Evolutionary conservation across 1,284 basidiomycete species (phyloP).

Genomic region (Pseudozyma thailandica): DNA sequence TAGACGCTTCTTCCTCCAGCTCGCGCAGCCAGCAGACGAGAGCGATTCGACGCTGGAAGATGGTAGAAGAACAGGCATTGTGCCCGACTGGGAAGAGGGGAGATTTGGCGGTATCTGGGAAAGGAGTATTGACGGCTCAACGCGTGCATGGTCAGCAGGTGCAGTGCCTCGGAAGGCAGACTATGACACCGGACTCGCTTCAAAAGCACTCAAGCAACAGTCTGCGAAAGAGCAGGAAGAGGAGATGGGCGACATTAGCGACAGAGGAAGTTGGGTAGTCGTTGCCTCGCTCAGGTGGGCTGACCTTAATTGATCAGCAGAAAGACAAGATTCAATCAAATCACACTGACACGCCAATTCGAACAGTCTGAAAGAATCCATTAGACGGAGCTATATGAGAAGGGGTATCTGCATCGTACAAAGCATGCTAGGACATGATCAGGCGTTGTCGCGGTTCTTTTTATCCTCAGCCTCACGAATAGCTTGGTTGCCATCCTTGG

Average conservation of each 20-base stretch:
- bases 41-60: constrained; percentile 8
- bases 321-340: neutral
- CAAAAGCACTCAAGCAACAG: neutral
- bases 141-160: constrained; percentile 28
- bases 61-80: constrained; percentile 22
- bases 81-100: constrained; percentile 46
- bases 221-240: constrained; percentile 20
- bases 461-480: constrained; percentile 53
- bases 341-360: neutral
- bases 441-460: constrained; percentile 34
- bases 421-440: neutral
- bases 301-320: constrained; percentile 17
- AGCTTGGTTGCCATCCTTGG: constrained; percentile 54
- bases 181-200: neutral
- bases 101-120: constrained; percentile 53
- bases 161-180: constrained; percentile 18
- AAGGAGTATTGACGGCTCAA: constrained; percentile 40
- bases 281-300: constrained; percentile 53
- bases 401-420: constrained; percentile 10
- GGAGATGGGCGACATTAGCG: constrained; percentile 63
- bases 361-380: neutral
- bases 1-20: constrained; percentile 49
- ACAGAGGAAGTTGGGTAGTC: constrained; percentile 60
- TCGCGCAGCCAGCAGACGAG: constrained; percentile 11
- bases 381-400: constrained; percentile 1